These are phyloP conservation scores for Boletus coccyginus DNA, from an alignment of 768 basidiomycete genomes.

Conservation along the genomic window DNA sequence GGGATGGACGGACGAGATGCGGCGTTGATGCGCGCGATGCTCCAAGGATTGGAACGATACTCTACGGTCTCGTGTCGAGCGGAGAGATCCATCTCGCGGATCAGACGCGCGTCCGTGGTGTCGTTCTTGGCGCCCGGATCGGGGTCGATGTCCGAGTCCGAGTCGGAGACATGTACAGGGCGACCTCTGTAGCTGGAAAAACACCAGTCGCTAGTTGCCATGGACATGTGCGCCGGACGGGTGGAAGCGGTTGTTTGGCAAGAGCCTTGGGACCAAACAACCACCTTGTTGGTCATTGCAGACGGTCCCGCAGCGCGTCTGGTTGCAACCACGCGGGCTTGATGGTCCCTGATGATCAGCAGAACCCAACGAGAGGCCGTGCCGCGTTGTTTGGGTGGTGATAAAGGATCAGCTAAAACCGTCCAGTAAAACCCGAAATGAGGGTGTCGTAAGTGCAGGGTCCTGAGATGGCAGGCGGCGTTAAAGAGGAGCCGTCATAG, in stretches of 20 bases:
- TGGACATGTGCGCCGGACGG: no score
- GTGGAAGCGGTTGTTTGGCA: slow-evolving; percentile 5
- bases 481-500: not conserved
- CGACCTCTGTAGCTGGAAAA: slow-evolving; percentile 13
- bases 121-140: not conserved
- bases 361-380: no score
- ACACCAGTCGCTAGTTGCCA: not conserved
- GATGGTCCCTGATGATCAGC: no score
- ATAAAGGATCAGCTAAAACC: no score
- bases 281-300: not conserved
- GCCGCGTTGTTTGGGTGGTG: no score
- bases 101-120: slow-evolving; percentile 26
- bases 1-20: slow-evolving; percentile 40
- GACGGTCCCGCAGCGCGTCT: no score
- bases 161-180: slow-evolving; percentile 8
- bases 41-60: slow-evolving; percentile 78
- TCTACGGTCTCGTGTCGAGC: slow-evolving; percentile 56
- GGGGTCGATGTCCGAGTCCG: slow-evolving; percentile 11
- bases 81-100: slow-evolving; percentile 59
- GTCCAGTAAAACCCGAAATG: no score
- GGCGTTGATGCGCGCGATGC: slow-evolving; percentile 78
- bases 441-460: no score
- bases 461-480: not conserved
- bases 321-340: no score
- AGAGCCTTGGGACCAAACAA: not conserved